phyloP scores from a whole-genome alignment of 1,139 yeast genomes.

The Blastobotrys aristatus region DNA sequence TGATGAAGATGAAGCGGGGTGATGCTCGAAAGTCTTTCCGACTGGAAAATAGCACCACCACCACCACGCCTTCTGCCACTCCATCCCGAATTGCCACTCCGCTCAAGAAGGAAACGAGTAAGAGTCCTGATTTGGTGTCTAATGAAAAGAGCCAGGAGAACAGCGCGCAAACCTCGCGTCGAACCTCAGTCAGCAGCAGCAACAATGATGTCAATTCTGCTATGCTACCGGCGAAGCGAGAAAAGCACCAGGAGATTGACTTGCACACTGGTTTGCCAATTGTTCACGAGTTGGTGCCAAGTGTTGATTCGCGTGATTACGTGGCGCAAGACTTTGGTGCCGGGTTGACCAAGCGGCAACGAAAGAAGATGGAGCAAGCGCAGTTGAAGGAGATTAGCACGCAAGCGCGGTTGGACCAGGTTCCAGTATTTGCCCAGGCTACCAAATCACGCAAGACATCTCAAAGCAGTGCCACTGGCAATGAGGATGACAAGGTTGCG shows the following conservation, averaged over 20 bases:
- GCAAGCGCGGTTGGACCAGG: slow-evolving; percentile 16
- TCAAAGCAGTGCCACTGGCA: slow-evolving; percentile 11
- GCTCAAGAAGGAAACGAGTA: not conserved
- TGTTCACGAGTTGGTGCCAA: slow-evolving; percentile 2
- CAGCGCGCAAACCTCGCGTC: not conserved
- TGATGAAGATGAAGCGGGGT: slow-evolving; percentile 3
- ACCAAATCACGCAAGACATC: not conserved
- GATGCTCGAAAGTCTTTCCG: not conserved
- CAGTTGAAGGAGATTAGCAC: slow-evolving; percentile 15
- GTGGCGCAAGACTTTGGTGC: not conserved
- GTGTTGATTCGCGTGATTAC: slow-evolving; percentile 6
- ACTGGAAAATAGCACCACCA: not conserved
- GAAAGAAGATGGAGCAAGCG: slow-evolving; percentile 21
- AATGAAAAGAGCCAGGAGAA: not conserved
- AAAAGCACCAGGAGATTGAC: slow-evolving; percentile 3
- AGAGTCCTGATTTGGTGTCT: not conserved
- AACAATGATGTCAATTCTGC: not conserved
- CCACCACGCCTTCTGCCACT: not conserved
- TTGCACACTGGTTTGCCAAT: slow-evolving; percentile 8
- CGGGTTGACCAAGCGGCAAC: slow-evolving; percentile 20
- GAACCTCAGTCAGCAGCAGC: not conserved
- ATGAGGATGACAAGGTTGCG: slow-evolving; percentile 6
- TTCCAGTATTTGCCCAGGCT: slow-evolving; percentile 9
- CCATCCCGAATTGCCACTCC: not conserved
- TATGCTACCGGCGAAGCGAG: not conserved